phyloP scores from a whole-genome alignment of 441 rosid species.

The Populus hybrid region DNA sequence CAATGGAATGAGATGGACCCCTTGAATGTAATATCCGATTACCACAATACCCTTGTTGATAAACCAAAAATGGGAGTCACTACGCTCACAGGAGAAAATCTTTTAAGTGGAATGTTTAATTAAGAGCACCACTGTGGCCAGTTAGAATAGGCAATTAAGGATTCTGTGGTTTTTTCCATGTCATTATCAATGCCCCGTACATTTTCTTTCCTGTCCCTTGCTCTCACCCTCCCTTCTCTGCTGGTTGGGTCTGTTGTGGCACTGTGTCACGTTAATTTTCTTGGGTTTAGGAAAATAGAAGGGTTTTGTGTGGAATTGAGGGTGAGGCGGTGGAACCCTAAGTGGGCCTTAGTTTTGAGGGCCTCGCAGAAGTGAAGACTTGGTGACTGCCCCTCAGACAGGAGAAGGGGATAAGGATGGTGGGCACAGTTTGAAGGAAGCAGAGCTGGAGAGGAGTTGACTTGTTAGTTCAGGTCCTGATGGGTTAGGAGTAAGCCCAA shows the following conservation, averaged over 20 bases:
- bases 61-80: background rate
- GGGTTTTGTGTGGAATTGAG: constrained; percentile 8
- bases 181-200: constrained; percentile 83
- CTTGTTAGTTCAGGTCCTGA: background rate
- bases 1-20: background rate
- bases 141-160: too few relatives aligned
- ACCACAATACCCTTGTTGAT: background rate
- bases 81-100: background rate
- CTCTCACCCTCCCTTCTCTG: constrained; percentile 28
- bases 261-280: background rate
- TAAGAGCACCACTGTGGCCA: too few relatives aligned
- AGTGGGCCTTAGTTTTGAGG: constrained; percentile 11
- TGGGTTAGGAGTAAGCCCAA: background rate
- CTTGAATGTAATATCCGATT: background rate
- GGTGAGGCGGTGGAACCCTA: constrained; percentile 27
- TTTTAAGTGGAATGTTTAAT: too few relatives aligned
- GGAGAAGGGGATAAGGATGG: background rate
- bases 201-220: constrained; percentile 63
- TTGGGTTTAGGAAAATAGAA: constrained; percentile 15
- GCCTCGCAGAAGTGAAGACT: constrained; percentile 38
- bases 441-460: background rate
- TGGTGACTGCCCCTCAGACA: constrained; percentile 31
- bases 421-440: background rate
- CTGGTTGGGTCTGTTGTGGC: constrained; percentile 24
- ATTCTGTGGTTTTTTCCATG: constrained; percentile 27